Evolutionary conservation across 805 yeast genomes (phyloP).

Genomic region (Pichia occidentalis): DNA sequence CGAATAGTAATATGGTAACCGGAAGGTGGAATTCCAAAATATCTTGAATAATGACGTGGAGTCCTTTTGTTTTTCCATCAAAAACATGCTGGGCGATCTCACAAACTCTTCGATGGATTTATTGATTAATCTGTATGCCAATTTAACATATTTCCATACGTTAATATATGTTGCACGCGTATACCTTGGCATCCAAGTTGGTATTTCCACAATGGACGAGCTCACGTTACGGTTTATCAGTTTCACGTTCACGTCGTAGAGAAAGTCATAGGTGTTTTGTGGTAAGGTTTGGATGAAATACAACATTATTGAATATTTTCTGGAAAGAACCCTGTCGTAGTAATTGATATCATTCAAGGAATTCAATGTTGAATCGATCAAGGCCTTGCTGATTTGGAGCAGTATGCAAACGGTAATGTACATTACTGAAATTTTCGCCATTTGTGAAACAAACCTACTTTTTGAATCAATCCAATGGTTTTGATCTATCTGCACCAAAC

Average conservation of each 20-base stretch:
- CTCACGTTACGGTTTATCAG: slow-evolving; percentile 2
- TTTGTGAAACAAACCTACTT: slow-evolving; percentile 12
- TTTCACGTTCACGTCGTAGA: slow-evolving; percentile 13
- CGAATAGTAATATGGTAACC: slow-evolving; percentile 33
- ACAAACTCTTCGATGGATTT: slow-evolving; percentile 15
- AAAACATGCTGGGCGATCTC: slow-evolving; percentile 24
- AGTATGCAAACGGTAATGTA: slow-evolving; percentile 20
- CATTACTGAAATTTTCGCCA: slow-evolving; percentile 21
- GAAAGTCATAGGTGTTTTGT: slow-evolving; percentile 15
- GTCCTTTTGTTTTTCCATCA: slow-evolving; percentile 18
- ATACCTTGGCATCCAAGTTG: slow-evolving; percentile 20
- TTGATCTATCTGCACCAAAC: not conserved
- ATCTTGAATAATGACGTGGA: slow-evolving; percentile 14
- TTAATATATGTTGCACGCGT: not conserved
- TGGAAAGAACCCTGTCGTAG: slow-evolving; percentile 36
- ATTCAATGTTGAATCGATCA: slow-evolving; percentile 38
- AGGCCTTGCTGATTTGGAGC: slow-evolving; percentile 19
- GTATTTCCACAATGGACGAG: too few species aligned
- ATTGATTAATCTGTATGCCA: slow-evolving; percentile 10
- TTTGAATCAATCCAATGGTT: slow-evolving; percentile 1
- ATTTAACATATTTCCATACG: not conserved
- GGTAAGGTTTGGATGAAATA: slow-evolving; percentile 39
- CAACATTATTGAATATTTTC: slow-evolving; percentile 23
- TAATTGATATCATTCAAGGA: slow-evolving; percentile 39
- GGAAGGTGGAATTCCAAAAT: slow-evolving; percentile 28